These are phyloP conservation scores for Entomophthora muscae DNA, from an alignment of 371 early-diverging fungal genomes.

Conservation along the genomic window DNA sequence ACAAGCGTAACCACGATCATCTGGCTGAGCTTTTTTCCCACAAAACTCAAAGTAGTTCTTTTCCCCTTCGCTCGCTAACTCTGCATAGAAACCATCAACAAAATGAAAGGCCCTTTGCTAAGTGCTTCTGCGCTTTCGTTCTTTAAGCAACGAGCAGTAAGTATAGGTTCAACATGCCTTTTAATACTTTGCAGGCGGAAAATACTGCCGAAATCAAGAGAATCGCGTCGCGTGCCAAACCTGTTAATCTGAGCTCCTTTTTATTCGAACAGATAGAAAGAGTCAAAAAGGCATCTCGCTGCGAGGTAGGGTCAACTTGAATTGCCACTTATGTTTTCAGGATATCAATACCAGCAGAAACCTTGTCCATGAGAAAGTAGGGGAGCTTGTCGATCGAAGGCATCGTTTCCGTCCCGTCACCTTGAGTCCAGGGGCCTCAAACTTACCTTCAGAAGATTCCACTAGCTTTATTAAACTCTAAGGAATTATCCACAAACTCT, in stretches of 20 bases:
- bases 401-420: neutral
- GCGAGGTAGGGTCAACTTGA: neutral
- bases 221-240: neutral
- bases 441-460: no score
- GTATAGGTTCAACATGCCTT: neutral
- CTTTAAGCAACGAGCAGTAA: neutral
- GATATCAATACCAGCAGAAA: neutral
- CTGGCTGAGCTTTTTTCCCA: conserved; percentile 55
- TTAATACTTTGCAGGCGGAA: neutral
- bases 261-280: neutral
- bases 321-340: neutral
- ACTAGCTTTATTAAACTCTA: no score
- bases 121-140: neutral
- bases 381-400: neutral
- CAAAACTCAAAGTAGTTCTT: neutral
- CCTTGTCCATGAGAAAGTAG: neutral
- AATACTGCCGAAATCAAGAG: neutral
- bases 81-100: neutral
- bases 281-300: neutral
- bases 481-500: no score
- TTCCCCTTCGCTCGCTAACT: neutral
- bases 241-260: neutral
- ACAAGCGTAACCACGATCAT: conserved; percentile 62
- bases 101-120: neutral
- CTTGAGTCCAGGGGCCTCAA: no score